phyloP scores from a whole-genome alignment of 2,329 filamentous ascomycete genomes.

The Cercospora nicotianae region DNA sequence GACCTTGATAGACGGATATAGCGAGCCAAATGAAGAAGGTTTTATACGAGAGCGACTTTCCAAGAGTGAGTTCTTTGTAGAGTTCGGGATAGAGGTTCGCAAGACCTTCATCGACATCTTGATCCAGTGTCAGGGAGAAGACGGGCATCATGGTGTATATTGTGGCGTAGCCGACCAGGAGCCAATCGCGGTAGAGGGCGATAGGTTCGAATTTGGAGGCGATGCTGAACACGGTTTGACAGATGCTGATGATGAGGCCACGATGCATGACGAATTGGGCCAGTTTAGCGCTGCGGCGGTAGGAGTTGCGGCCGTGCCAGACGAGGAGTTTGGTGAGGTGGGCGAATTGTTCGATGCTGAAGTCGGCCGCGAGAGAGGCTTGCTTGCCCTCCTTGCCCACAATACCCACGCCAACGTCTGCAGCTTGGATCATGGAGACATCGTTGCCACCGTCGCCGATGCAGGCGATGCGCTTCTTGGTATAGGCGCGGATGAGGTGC shows the following conservation, averaged over 20 bases:
- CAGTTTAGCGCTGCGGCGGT: conserved; percentile 92
- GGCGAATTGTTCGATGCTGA: conserved; percentile 92
- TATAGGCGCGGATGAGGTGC: conserved; percentile 82
- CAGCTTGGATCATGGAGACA: conserved; percentile 98
- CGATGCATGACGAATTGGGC: conserved; percentile 98
- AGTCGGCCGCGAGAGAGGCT: conserved; percentile 91
- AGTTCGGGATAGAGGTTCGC: conserved; percentile 95
- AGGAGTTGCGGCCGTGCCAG: conserved; percentile 97
- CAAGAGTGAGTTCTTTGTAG: conserved; percentile 93
- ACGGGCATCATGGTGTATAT: conserved; percentile 93
- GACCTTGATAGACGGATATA: conserved; percentile 91
- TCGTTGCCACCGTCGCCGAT: conserved; percentile 98
- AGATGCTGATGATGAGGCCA: conserved; percentile 90
- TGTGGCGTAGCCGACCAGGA: conserved; percentile 94
- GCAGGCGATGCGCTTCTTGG: conserved; percentile 92
- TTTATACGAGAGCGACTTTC: conserved; percentile 81
- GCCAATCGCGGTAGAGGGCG: conserved; percentile 93
- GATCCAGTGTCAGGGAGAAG: conserved; percentile 88
- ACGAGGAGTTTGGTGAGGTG: conserved; percentile 96
- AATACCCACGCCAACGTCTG: conserved; percentile 95
- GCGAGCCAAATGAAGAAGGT: conserved; percentile 97
- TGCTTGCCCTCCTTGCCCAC: conserved; percentile 97
- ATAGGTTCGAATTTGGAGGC: conserved; percentile 90
- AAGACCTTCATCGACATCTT: conserved; percentile 89
- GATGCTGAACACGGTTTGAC: conserved; percentile 96